phyloP scores from a whole-genome alignment of 2,329 filamentous ascomycete species.

The Fusarium musae region DNA sequence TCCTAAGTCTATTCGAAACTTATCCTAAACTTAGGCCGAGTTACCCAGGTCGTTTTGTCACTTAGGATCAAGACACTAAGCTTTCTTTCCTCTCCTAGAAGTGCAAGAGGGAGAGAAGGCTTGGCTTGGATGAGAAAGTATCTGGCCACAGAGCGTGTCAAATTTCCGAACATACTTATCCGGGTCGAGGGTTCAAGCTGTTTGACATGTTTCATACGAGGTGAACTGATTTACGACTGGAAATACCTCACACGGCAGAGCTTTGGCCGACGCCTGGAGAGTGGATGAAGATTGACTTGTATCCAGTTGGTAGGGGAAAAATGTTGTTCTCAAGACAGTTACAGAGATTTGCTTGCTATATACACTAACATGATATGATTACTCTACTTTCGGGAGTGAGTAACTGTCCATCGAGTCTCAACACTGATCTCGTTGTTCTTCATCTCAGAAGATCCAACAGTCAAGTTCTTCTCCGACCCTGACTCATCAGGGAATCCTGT shows the following conservation, averaged over 20 bases:
- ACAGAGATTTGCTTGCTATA: background rate
- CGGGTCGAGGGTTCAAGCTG: background rate
- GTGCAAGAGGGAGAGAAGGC: rapidly evolving
- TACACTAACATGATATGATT: background rate
- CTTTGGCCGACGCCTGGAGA: background rate
- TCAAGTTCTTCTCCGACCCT: conserved; percentile 43
- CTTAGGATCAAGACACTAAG: too few relatives aligned
- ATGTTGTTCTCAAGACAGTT: conserved; percentile 1
- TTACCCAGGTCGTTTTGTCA: too few relatives aligned
- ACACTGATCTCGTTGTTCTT: conserved; percentile 34
- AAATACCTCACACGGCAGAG: too few relatives aligned
- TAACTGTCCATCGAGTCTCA: conserved; percentile 41
- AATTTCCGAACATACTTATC: background rate
- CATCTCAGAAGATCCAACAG: conserved; percentile 14
- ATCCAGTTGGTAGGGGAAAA: background rate
- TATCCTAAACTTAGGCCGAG: too few relatives aligned
- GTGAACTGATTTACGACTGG: background rate
- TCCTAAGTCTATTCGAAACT: too few relatives aligned
- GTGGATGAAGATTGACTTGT: background rate
- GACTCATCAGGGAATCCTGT: conserved; percentile 33
- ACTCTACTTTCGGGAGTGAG: conserved; percentile 16
- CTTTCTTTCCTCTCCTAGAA: too few relatives aligned
- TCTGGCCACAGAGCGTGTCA: background rate
- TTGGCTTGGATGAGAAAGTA: background rate
- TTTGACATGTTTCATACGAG: rapidly evolving